Percentiles rank a stretch among this genome's conserved stretches.
Evolutionary conservation across 1,284 basidiomycete species (phyloP).

Genomic region (Puccinia novopanici): DNA sequence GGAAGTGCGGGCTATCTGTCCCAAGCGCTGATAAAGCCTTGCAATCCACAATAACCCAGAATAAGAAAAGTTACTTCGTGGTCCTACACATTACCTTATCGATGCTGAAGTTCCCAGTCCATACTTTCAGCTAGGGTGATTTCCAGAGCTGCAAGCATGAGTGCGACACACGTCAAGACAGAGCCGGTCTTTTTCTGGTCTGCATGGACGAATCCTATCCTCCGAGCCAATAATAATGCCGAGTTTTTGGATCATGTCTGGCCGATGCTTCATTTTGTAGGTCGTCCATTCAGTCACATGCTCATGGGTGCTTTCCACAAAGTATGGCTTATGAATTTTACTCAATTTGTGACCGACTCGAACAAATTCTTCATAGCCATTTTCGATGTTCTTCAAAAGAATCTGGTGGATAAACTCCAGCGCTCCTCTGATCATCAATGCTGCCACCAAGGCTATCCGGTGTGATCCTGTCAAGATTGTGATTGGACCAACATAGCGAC

Average conservation of each 20-base stretch:
- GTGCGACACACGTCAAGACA: slow-evolving; percentile 70
- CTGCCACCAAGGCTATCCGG: too few relatives aligned
- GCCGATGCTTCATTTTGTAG: slow-evolving; percentile 66
- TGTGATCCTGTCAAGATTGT: too few relatives aligned
- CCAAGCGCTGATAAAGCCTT: slow-evolving; percentile 6
- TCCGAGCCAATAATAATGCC: slow-evolving; percentile 67
- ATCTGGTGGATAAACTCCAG: too few relatives aligned
- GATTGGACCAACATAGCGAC: too few relatives aligned
- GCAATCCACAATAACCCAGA: background rate
- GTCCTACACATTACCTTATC: slow-evolving; percentile 56
- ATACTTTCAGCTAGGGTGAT: slow-evolving; percentile 63
- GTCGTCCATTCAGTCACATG: slow-evolving; percentile 73
- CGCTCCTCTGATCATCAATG: too few relatives aligned
- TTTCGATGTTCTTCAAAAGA: too few relatives aligned
- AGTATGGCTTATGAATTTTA: too few relatives aligned
- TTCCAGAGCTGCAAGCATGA: slow-evolving; percentile 66
- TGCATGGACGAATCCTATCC: slow-evolving; percentile 73
- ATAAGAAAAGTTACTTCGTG: slow-evolving; percentile 36
- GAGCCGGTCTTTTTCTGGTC: slow-evolving; percentile 88
- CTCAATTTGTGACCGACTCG: too few relatives aligned
- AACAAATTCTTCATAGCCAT: too few relatives aligned
- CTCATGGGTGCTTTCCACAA: slow-evolving; percentile 68
- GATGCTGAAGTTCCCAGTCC: slow-evolving; percentile 65
- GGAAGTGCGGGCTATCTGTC: slow-evolving; percentile 11
- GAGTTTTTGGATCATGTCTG: slow-evolving; percentile 64